Evolutionary conservation across 2,329 filamentous ascomycete genomes (phyloP).

Genomic region (Tetracladium maxilliforme): DNA sequence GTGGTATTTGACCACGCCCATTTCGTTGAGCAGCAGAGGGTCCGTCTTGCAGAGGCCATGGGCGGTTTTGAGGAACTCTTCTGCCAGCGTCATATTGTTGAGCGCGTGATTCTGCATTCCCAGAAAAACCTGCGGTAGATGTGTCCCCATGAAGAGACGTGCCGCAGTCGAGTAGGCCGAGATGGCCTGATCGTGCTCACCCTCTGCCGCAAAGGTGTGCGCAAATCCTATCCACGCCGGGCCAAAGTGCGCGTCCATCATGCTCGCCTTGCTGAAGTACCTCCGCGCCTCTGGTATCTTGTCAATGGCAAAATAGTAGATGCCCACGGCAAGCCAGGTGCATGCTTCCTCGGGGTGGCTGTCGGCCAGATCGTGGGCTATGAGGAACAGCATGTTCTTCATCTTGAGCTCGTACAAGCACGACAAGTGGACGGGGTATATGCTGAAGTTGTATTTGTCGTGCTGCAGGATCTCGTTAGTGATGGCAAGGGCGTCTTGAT

Average conservation of each 20-base stretch:
- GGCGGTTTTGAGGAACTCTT: slow-evolving; percentile 86
- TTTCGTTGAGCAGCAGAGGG: slow-evolving; percentile 83
- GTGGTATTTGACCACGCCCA: slow-evolving; percentile 92
- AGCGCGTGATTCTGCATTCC: slow-evolving; percentile 97
- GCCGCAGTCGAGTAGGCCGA: slow-evolving; percentile 94
- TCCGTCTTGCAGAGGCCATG: slow-evolving; percentile 74
- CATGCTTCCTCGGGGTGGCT: slow-evolving; percentile 81
- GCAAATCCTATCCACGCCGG: slow-evolving; percentile 98
- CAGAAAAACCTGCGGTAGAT: slow-evolving; percentile 86
- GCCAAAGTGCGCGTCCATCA: slow-evolving; percentile 95
- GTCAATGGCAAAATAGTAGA: slow-evolving; percentile 82
- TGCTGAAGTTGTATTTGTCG: slow-evolving; percentile 78
- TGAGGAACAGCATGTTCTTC: slow-evolving; percentile 79
- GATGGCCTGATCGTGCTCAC: slow-evolving; percentile 95
- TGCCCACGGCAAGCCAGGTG: slow-evolving; percentile 86
- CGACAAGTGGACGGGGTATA: slow-evolving; percentile 83
- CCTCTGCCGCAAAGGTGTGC: slow-evolving; percentile 93
- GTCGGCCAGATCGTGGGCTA: slow-evolving; percentile 86
- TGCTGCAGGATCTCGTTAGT: slow-evolving; percentile 70
- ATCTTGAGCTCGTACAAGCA: slow-evolving; percentile 77
- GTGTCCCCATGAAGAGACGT: slow-evolving; percentile 88
- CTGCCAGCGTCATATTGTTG: slow-evolving; percentile 85
- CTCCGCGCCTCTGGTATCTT: slow-evolving; percentile 87
- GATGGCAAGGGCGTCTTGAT: slow-evolving; percentile 71
- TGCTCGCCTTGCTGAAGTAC: slow-evolving; percentile 93